These are phyloP conservation scores for Chytridium lagenaria DNA, from an alignment of 371 early-diverging fungal genomes.

Conservation along the genomic window DNA sequence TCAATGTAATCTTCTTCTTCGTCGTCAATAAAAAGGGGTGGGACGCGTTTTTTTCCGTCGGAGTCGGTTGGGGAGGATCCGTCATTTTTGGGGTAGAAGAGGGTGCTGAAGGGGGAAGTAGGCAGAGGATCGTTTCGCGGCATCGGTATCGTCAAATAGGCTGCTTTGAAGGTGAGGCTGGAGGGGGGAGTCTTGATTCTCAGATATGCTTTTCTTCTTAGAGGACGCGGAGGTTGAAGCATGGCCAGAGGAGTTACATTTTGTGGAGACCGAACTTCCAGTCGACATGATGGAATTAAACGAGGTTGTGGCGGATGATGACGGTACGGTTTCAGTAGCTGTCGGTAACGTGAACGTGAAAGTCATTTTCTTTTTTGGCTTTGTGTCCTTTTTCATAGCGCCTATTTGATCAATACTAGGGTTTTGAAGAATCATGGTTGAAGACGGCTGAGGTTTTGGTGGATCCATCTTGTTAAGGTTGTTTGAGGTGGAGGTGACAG, in stretches of 20 bases:
- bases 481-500: too few species aligned
- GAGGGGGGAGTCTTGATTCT: too few species aligned
- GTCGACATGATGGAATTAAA: not conserved
- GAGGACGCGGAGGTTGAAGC: not conserved
- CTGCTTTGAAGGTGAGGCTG: too few species aligned
- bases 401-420: not conserved
- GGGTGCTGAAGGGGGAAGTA: too few species aligned
- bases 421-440: not conserved
- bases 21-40: not conserved
- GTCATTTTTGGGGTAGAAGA: not conserved
- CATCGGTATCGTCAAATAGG: too few species aligned
- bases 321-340: not conserved
- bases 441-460: too few species aligned
- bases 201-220: not conserved
- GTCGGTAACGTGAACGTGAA: not conserved
- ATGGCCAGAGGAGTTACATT: not conserved
- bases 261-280: too few species aligned
- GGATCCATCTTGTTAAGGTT: too few species aligned
- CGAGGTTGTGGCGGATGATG: not conserved
- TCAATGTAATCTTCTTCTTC: slow-evolving; percentile 13
- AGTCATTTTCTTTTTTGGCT: too few species aligned
- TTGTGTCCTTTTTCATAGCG: slow-evolving; percentile 1
- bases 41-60: not conserved
- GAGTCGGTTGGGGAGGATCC: not conserved
- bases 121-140: too few species aligned